Percentiles rank a stretch among this genome's conserved stretches.
Conservation (phyloP, 331 rosid species). For the Phaseolus coccineus region DNA sequence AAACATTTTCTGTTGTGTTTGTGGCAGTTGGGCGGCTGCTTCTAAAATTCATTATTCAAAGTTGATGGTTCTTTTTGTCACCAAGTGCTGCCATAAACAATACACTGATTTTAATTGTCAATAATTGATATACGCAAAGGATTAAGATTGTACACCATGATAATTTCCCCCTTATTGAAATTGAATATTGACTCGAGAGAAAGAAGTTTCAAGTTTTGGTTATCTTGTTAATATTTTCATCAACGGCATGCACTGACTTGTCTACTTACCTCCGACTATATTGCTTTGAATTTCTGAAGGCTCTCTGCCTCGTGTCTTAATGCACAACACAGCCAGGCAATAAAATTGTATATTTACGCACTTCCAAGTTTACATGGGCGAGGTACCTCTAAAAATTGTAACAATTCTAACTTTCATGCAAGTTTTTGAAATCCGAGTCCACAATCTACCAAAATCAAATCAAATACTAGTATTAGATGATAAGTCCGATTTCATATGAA, state of each 20-base stretch:
- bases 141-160: conserved; percentile 34
- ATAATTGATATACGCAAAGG: conserved; percentile 4
- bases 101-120: conserved; percentile 26
- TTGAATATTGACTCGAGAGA: not conserved
- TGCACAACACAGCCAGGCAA: too few relatives aligned
- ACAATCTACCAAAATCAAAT: too few relatives aligned
- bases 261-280: too few relatives aligned
- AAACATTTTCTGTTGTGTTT: conserved; percentile 4
- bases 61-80: conserved; percentile 17
- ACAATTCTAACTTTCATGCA: too few relatives aligned
- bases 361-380: too few relatives aligned
- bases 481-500: too few relatives aligned
- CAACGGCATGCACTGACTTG: not conserved
- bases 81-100: conserved; percentile 35
- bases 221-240: not conserved
- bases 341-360: too few relatives aligned
- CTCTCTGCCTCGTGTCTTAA: too few relatives aligned
- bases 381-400: too few relatives aligned
- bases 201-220: conserved; percentile 1
- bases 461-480: too few relatives aligned
- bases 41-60: conserved; percentile 28
- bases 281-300: too few relatives aligned
- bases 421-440: too few relatives aligned
- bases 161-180: not conserved
- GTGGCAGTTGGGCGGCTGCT: conserved; percentile 79